These are phyloP conservation scores for Flaveria brownii DNA, from an alignment of 129 eudicot species.

Conservation along the genomic window DNA sequence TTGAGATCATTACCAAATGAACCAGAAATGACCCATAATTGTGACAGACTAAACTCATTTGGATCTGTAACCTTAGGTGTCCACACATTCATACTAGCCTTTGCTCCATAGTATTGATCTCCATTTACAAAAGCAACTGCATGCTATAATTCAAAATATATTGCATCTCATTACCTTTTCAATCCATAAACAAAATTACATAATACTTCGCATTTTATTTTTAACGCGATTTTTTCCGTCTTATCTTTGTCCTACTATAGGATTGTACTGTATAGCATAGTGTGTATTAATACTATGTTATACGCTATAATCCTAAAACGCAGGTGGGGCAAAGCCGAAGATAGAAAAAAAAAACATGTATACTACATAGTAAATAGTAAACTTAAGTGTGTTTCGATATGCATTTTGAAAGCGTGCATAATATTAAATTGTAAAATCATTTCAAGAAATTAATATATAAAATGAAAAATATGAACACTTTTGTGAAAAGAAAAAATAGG, in stretches of 20 bases:
- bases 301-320: not conserved
- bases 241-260: not conserved
- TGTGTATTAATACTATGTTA: not conserved
- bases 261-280: too few species aligned
- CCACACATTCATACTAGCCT: conserved; percentile 94
- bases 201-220: too few species aligned
- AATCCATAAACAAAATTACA: not conserved
- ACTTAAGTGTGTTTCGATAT: not conserved
- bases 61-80: conserved; percentile 72
- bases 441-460: not conserved
- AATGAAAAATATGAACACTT: not conserved
- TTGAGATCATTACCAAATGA: conserved; percentile 95
- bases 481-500: not conserved
- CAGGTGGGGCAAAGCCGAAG: not conserved
- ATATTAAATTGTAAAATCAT: not conserved
- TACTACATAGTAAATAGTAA: not conserved
- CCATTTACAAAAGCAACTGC: conserved; percentile 95
- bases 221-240: not conserved
- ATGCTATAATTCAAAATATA: conserved; percentile 50
- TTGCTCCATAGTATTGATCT: conserved; percentile 84
- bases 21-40: conserved; percentile 93
- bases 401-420: not conserved
- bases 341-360: not conserved
- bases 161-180: not conserved
- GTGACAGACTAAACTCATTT: conserved; percentile 90